phyloP scores from a whole-genome alignment of 2,329 filamentous ascomycete species.

The Teratosphaeria viscida region DNA sequence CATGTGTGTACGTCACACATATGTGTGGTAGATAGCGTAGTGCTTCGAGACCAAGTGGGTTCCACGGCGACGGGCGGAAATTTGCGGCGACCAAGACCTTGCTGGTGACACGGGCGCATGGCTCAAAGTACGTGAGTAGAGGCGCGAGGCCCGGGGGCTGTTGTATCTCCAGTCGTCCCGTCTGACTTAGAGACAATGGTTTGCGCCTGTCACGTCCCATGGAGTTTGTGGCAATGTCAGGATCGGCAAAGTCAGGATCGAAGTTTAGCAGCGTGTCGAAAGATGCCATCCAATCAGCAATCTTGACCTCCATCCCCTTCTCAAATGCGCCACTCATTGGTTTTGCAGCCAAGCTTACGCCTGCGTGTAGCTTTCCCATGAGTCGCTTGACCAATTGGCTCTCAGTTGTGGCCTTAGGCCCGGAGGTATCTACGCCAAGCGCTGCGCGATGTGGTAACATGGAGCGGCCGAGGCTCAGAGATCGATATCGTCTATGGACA shows the following conservation, averaged over 20 bases:
- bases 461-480: neutral
- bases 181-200: no score
- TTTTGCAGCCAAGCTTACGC: neutral
- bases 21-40: conserved; percentile 7
- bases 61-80: conserved; percentile 10
- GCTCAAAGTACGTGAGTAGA: conserved; percentile 12
- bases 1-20: conserved; percentile 3
- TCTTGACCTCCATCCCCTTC: neutral
- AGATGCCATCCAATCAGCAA: neutral
- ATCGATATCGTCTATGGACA: neutral
- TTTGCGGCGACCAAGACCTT: conserved; percentile 5
- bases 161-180: neutral
- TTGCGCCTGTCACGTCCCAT: no score
- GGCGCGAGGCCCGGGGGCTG: conserved; percentile 4
- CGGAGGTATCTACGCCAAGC: neutral
- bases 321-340: neutral
- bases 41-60: conserved; percentile 1
- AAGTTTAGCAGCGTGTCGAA: neutral
- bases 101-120: neutral
- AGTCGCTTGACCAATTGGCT: neutral
- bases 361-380: no score
- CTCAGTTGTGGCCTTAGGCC: neutral
- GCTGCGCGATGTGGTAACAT: neutral
- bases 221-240: no score
- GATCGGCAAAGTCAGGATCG: neutral